A percentile compares a stretch with the other conserved stretches of the same genome.
Conservation (phyloP, 2,329 filamentous ascomycete genomes). For the Verticillium nonalfalfae region DNA sequence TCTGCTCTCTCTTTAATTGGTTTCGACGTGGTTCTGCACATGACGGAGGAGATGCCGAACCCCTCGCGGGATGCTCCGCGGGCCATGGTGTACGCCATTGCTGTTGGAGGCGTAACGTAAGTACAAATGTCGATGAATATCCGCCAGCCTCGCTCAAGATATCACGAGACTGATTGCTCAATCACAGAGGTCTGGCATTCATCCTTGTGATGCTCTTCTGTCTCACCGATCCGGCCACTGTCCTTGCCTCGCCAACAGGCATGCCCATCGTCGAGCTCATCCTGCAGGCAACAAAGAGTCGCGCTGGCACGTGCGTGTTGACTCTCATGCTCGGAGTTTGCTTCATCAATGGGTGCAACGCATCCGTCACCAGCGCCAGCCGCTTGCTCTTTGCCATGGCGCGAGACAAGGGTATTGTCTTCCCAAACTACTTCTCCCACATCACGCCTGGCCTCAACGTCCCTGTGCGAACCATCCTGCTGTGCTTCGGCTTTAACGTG, state of each 20-base stretch:
- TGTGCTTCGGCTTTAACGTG: slow-evolving; percentile 34
- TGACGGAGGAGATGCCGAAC: slow-evolving; percentile 40
- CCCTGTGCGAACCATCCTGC: slow-evolving; percentile 31
- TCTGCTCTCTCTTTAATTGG: slow-evolving; percentile 26
- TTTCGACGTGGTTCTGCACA: slow-evolving; percentile 35
- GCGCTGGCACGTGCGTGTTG: slow-evolving; percentile 30
- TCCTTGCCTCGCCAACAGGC: slow-evolving; percentile 29
- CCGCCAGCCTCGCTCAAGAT: neutral
- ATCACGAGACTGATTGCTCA: neutral
- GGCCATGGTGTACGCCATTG: slow-evolving; percentile 35
- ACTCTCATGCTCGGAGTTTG: slow-evolving; percentile 33
- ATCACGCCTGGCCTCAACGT: slow-evolving; percentile 31
- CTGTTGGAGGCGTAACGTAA: slow-evolving; percentile 34
- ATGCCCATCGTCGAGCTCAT: slow-evolving; percentile 40
- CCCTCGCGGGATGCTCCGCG: slow-evolving; percentile 31
- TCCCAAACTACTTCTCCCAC: slow-evolving; percentile 19
- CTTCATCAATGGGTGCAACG: slow-evolving; percentile 39
- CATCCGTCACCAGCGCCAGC: slow-evolving; percentile 33
- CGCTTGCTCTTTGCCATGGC: slow-evolving; percentile 39
- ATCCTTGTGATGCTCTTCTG: slow-evolving; percentile 35
- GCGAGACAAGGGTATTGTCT: slow-evolving; percentile 32
- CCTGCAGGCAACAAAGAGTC: slow-evolving; percentile 31
- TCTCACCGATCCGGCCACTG: slow-evolving; percentile 25
- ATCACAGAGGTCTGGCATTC: slow-evolving; percentile 24
- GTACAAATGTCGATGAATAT: slow-evolving; percentile 8